Evolutionary conservation across 2,329 filamentous ascomycete species (phyloP), one percentile per base, ranked within the genome.

Genomic region (Colletotrichum caudatum): DNA sequence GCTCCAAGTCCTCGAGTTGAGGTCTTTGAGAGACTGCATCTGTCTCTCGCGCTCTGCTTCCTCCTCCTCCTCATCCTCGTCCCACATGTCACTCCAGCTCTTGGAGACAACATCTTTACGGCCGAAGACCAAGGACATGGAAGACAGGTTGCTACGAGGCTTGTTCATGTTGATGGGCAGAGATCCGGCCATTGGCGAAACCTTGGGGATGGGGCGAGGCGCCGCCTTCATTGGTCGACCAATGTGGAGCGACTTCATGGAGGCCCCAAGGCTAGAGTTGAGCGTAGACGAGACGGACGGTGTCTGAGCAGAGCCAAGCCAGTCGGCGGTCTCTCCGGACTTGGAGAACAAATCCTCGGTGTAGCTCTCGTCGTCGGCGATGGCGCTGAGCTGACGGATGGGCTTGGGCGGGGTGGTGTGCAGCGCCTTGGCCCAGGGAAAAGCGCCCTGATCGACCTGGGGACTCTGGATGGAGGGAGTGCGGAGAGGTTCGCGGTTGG

Each of bases 41-140:
- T 92, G 89, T 74, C 88, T 88, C 71, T 84, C 82, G 73, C 87
- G 87, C 78, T 92, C 89, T 76, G 92, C 88, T 76, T 93, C 89
- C 74, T 92, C 90, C 74, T 93, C 91, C 78, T 96, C 94, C 57
- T 86, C 84, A 65, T 98, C 95, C 81, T 98, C 95, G 71, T 98
- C 95, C 92, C 94, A 98, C 81, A 98, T 90, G 81, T 99, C 96
- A 78, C 95, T 97, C 96, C 96, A 99, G 86, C 96, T 98, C 91
- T 98, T 98, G 68, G 96, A 97, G 59, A 97, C 93, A 59, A 88
- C 85, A 57, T 95, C 92, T 74, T 90, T 89, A 79, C 92, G 90
- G 63, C 93, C 93, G 79, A 97, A 95, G 62, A 95, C 89, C 78
- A 92, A 89, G 5, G 93, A 91, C 87, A 95, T 91, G 73, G 93